Percentiles rank a stretch among this genome's conserved stretches.
These are phyloP conservation scores for Haberlea rhodopensis DNA, from an alignment of 257 asterid genomes.

Conservation along the genomic window DNA sequence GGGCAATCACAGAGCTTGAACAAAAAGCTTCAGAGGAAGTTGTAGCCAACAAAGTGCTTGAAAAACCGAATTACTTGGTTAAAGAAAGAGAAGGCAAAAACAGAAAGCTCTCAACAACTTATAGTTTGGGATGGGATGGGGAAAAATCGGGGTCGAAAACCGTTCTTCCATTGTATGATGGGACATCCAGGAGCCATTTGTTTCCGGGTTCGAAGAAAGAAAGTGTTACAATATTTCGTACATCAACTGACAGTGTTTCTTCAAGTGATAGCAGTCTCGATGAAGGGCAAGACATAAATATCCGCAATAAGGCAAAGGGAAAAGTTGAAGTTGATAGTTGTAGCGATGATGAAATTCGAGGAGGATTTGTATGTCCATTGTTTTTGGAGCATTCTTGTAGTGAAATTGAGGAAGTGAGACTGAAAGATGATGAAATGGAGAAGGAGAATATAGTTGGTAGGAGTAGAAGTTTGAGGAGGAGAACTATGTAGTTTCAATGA, in stretches of 20 bases:
- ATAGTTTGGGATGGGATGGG: slow-evolving; percentile 76
- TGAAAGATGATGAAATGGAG: slow-evolving; percentile 16
- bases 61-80: slow-evolving; percentile 51
- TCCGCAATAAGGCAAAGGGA: slow-evolving; percentile 16
- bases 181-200: slow-evolving; percentile 51
- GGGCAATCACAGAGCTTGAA: slow-evolving; percentile 66
- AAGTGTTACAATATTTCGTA: slow-evolving; percentile 58
- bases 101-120: slow-evolving; percentile 77
- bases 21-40: slow-evolving; percentile 55
- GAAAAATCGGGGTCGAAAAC: slow-evolving; percentile 36
- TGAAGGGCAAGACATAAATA: slow-evolving; percentile 22
- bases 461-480: slow-evolving; percentile 52
- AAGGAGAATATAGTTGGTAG: slow-evolving; percentile 12
- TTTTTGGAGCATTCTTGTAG: slow-evolving; percentile 29
- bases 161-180: slow-evolving; percentile 51
- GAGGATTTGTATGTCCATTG: slow-evolving; percentile 27
- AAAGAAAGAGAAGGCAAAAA: slow-evolving; percentile 60
- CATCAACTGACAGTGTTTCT: slow-evolving; percentile 37
- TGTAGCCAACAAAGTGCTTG: slow-evolving; percentile 44
- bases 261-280: slow-evolving; percentile 27
- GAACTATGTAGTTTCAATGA: slow-evolving; percentile 45
- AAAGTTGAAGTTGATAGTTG: slow-evolving; percentile 42
- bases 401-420: slow-evolving; percentile 38
- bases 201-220: slow-evolving; percentile 61
- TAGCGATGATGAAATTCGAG: slow-evolving; percentile 39